Evolutionary conservation across 2,329 filamentous ascomycete genomes (phyloP), one percentile per base, ranked within the genome.

Genomic region (Nemania diffusa): DNA sequence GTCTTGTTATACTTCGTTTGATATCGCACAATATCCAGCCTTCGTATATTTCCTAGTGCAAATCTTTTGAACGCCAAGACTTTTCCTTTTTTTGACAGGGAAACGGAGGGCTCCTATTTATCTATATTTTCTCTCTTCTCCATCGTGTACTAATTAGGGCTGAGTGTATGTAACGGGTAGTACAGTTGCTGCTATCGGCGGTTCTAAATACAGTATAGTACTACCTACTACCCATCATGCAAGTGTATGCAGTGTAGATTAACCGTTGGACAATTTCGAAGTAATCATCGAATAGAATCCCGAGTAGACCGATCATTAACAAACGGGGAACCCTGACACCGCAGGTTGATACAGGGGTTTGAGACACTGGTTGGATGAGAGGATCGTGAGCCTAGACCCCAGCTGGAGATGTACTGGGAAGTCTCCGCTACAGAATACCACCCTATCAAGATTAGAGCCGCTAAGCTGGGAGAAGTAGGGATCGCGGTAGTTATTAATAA

Each of bases 401-500:
- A 24, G 8, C 37, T 37, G 8, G 15, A n/a, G n/a, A n/a, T n/a
- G n/a, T n/a, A n/a, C n/a, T n/a, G n/a, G n/a, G n/a, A n/a, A n/a
- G n/a, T n/a, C n/a, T n/a, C n/a, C n/a, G n/a, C n/a, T n/a, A n/a
- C n/a, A n/a, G n/a, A n/a, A n/a, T n/a, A n/a, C n/a, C n/a, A n/a
- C 24, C 17, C 1, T n/a, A 26, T 15, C 5, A 57, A 29, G n/a
- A 32, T 22, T 40, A 3, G 55, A 44, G 22, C 37, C 55, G 11
- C 55, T 46, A 57, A 32, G 24, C 37, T 29, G 22, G 11, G 37
- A 58, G 27, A 24, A 50, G 37, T 11, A 40, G 17, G 56, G 27
- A 48, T 50, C 56, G 27, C n/a, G 17, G n/a, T 6, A 26, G n/a
- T 26, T 58, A 58, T 58, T 50, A 48, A 57, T 58, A 58, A 6